Base-by-base conservation (phyloP, 306 rosid genomes). In the Hylodesmum podocarpum region DNA sequence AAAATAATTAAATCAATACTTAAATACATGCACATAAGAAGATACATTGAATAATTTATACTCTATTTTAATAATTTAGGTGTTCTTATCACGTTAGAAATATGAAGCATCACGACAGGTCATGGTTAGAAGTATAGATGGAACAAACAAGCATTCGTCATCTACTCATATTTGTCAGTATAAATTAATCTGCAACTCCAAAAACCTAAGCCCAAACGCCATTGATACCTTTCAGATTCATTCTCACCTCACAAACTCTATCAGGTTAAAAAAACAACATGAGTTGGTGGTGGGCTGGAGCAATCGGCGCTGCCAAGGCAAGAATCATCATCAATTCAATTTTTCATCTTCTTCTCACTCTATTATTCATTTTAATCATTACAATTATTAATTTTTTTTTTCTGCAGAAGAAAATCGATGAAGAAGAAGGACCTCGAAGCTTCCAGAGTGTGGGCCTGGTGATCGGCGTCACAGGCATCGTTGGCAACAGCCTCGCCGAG, bases 401-500 rank as follows among this genome's bases (percentile, higher is more conserved):
- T 3, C 2, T 68, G 77, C 89, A 89, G 92, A 89, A 85, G 73
- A 89, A 85, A 70, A n/a, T 73, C 1, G 95, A 66, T 0, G 97
- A 88, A 55, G 91, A 88, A 1, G 97, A 88, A 18, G 15, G 67
- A 4, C 91, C 87, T 1, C 76, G 69, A 77, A 62, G 21, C 73
- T 80, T 66, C 77, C 64, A 73, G 71, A 86, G 87, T 75, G 95
- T 88, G 9, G 97, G 86, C 0, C 61, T 91, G 0, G 77, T 91
- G 15, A 68, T 91, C 63, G 95, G 97, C 31, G 88, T 91, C 3
- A 89, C 97, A 0, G 95, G 95, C 24, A 88, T 91, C 54, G 95
- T 91, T 0, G 93, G 94, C 40, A 91, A 91, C 51, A 91, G 97
- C 86, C 86, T 91, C 7, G 94, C 97, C 40, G 97, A 91, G 65